Base-by-base conservation (phyloP, 371 early-diverging fungal species). In the Lichtheimia hyalospora region DNA sequence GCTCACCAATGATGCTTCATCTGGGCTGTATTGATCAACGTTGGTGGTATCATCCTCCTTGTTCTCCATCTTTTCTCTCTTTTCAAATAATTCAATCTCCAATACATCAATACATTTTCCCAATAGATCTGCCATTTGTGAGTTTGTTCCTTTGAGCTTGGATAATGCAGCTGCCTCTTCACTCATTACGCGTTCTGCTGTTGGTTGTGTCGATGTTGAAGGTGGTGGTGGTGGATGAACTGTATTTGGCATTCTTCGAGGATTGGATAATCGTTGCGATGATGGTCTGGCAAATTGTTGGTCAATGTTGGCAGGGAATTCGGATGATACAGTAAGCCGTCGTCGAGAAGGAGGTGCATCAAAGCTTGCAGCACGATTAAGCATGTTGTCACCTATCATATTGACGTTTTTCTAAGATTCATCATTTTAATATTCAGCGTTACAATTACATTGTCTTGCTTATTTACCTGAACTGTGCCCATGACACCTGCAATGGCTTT, bases 401-500 rank as follows among this genome's bases (percentile, higher is more conserved):
- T 74, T 75, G 23, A 81, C 75, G 56, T 81, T 81, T 71, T 77
- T 80, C 77, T 79, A 59, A n/a, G n/a, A n/a, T n/a, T 52, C 10
- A 15, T 23, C 25, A 54, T 58, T 41, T 49, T 23, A 8, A 20
- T n/a, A 20, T 21, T 14, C 18, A 18, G 16, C n/a, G n/a, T n/a
- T n/a, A n/a, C n/a, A n/a, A n/a, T n/a, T n/a, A n/a, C n/a, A n/a
- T n/a, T 46, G 10, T 16, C 15, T 51, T 28, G 12, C 42, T 5
- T 48, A 27, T 43, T 61, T 68, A 82, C 80, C 71, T 80, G 77
- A 3, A 83, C 77, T 3, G 74, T 75, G 3, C 71, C 82, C 73
- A 82, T 81, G 16, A 84, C 85, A 44, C 83, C 83, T 44, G 78
- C 75, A 63, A 87, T 79, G 3, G 88, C 85, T 51, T 78, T 77